A percentile compares a stretch with the other conserved stretches of the same genome.
These are phyloP conservation scores for Saxophila tyrrhenica DNA, from an alignment of 495 filamentous ascomycete genomes.

Conservation along the genomic window DNA sequence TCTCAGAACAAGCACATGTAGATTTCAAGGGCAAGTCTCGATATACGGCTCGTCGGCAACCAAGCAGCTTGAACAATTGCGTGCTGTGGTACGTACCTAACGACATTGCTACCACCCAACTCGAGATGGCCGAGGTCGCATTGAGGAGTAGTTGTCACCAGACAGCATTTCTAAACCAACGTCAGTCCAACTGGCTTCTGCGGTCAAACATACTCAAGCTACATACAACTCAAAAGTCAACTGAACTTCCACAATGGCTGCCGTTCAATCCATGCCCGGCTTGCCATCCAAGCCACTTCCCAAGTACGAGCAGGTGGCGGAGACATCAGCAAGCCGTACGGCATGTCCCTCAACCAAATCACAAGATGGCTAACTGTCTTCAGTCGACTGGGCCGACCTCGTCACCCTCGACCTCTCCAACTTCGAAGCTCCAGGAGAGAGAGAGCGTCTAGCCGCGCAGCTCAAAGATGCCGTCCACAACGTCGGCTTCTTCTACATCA, in stretches of 20 bases:
- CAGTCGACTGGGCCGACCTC: conserved; percentile 40
- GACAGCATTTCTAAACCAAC: too few species aligned
- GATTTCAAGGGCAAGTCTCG: not conserved
- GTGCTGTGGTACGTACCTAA: not conserved
- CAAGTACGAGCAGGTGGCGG: not conserved
- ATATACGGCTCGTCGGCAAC: not conserved
- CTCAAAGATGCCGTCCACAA: conserved; percentile 44
- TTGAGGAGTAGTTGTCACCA: not conserved
- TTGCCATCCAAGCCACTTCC: not conserved
- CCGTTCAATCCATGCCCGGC: not conserved
- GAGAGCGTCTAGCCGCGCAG: conserved; percentile 41
- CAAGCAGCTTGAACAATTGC: too few species aligned
- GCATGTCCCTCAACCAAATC: not conserved
- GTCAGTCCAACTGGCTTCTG: too few species aligned
- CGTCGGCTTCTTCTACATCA: conserved; percentile 32
- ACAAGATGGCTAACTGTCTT: not conserved
- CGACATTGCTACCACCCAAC: too few species aligned
- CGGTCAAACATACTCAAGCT: too few species aligned
- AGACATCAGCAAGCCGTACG: not conserved
- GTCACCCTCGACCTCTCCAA: conserved; percentile 41
- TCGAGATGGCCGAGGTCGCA: not conserved
- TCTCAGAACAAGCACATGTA: too few species aligned
- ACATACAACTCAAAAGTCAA: too few species aligned
- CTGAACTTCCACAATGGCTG: not conserved
- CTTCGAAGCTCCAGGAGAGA: conserved; percentile 42